These are phyloP conservation scores for Phaeotremella skinneri DNA, from an alignment of 768 basidiomycete genomes.

Conservation along the genomic window DNA sequence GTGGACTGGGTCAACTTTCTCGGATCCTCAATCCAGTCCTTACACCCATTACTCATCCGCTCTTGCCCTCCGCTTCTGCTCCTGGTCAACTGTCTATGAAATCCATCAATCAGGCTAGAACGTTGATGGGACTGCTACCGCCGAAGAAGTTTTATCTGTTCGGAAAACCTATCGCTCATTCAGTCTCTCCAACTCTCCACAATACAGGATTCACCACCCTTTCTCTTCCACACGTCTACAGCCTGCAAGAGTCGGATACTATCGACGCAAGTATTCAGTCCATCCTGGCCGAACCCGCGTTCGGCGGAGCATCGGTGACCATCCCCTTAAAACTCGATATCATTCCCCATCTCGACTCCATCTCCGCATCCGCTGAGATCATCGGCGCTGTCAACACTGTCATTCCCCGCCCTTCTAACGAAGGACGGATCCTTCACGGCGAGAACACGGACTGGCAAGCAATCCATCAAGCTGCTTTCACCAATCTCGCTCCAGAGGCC, in stretches of 20 bases:
- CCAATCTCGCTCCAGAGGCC: slow-evolving; percentile 53
- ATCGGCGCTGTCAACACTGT: slow-evolving; percentile 98
- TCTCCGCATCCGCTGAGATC: slow-evolving; percentile 74
- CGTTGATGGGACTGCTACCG: slow-evolving; percentile 76
- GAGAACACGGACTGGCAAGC: slow-evolving; percentile 98
- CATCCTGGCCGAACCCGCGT: slow-evolving; percentile 64
- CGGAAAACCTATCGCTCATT: slow-evolving; percentile 81
- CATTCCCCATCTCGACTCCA: slow-evolving; percentile 72
- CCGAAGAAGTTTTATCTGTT: slow-evolving; percentile 76
- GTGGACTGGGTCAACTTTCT: slow-evolving; percentile 77
- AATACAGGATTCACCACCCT: slow-evolving; percentile 79
- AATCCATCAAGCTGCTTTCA: slow-evolving; percentile 60
- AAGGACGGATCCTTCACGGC: slow-evolving; percentile 61
- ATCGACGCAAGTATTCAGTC: slow-evolving; percentile 67
- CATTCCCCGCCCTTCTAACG: slow-evolving; percentile 55
- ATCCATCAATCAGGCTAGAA: slow-evolving; percentile 76
- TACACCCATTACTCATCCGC: slow-evolving; percentile 85
- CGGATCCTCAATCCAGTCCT: slow-evolving; percentile 80
- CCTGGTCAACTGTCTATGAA: slow-evolving; percentile 89
- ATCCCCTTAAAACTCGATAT: slow-evolving; percentile 93
- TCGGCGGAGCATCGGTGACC: slow-evolving; percentile 95
- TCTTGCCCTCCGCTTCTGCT: slow-evolving; percentile 80
- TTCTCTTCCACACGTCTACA: slow-evolving; percentile 80
- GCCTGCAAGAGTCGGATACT: slow-evolving; percentile 67
- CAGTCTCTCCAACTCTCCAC: slow-evolving; percentile 89